These are phyloP conservation scores for Amesomyces nigricolor DNA, from an alignment of 2,329 filamentous ascomycete species.

Conservation along the genomic window DNA sequence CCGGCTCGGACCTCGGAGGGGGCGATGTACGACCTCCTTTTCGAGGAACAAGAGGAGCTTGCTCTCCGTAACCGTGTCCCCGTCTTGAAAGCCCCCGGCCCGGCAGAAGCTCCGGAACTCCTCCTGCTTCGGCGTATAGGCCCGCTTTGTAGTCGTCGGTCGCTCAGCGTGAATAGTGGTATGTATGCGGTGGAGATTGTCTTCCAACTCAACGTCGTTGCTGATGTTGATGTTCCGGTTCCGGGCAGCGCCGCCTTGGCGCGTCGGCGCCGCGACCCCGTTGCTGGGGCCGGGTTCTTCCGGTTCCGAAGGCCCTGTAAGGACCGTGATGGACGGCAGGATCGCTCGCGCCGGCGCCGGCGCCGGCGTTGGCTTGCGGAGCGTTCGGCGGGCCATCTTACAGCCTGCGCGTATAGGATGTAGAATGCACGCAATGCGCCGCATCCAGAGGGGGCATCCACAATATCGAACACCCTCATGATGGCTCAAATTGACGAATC, in stretches of 20 bases:
- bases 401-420: too few species aligned
- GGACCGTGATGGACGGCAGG: conserved; percentile 1
- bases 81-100: background rate
- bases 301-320: background rate
- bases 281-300: background rate
- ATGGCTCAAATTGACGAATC: too few species aligned
- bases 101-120: conserved; percentile 1
- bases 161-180: conserved; percentile 2
- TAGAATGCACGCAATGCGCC: too few species aligned
- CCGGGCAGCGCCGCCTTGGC: background rate
- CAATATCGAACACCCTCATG: too few species aligned
- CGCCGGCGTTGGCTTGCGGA: background rate
- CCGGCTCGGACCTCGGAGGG: background rate
- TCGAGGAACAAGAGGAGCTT: background rate
- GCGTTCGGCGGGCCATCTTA: background rate
- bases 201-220: conserved; percentile 3
- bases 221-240: background rate
- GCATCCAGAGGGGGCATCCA: too few species aligned
- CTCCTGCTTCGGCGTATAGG: background rate
- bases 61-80: background rate
- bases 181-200: background rate
- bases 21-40: background rate
- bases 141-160: background rate
- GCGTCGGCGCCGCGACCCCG: background rate
- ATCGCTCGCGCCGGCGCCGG: background rate